A percentile compares a stretch with the other conserved stretches of the same genome.
These are phyloP conservation scores for Aspergillus indologenus DNA, from an alignment of 495 filamentous ascomycete genomes.

Conservation along the genomic window DNA sequence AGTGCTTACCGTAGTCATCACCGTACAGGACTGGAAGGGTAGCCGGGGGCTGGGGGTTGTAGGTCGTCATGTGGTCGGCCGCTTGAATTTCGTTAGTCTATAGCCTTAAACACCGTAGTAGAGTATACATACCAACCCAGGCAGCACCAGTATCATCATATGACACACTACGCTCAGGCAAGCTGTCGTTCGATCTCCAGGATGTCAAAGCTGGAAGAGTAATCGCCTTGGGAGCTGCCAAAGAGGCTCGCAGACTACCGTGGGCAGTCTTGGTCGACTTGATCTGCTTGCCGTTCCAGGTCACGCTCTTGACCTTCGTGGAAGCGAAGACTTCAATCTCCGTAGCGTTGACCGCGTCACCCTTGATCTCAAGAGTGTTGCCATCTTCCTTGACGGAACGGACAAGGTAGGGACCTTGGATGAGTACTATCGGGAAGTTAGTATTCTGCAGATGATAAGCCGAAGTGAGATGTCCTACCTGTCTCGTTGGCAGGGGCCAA, in stretches of 20 bases:
- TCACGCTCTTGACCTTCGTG: constrained; percentile 42
- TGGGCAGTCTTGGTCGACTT: constrained; percentile 34
- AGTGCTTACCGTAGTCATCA: constrained; percentile 56
- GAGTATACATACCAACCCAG: constrained; percentile 52
- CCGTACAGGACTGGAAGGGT: constrained; percentile 56
- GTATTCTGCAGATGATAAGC: constrained; percentile 17
- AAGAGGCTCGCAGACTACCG: constrained; percentile 48
- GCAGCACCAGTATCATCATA: constrained; percentile 58
- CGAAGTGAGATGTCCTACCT: constrained; percentile 25
- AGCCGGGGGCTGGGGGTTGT: constrained; percentile 58
- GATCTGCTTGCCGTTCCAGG: constrained; percentile 53
- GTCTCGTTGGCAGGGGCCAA: constrained; percentile 42
- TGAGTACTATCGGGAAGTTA: constrained; percentile 43
- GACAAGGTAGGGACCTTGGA: constrained; percentile 61
- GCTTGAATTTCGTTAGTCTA: constrained; percentile 35
- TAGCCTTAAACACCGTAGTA: neutral
- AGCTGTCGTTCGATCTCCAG: constrained; percentile 66
- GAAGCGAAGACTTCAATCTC: constrained; percentile 60
- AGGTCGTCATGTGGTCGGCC: constrained; percentile 52
- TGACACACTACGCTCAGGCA: constrained; percentile 58
- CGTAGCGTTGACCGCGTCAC: constrained; percentile 62
- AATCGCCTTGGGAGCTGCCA: constrained; percentile 43
- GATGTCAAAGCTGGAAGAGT: constrained; percentile 51
- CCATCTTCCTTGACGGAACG: constrained; percentile 52
- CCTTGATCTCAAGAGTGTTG: constrained; percentile 52